Percentiles rank a stretch among this genome's conserved stretches.
Evolutionary conservation across 164 flowering plant genomes (phyloP).

Genomic region (Saururus chinensis): DNA sequence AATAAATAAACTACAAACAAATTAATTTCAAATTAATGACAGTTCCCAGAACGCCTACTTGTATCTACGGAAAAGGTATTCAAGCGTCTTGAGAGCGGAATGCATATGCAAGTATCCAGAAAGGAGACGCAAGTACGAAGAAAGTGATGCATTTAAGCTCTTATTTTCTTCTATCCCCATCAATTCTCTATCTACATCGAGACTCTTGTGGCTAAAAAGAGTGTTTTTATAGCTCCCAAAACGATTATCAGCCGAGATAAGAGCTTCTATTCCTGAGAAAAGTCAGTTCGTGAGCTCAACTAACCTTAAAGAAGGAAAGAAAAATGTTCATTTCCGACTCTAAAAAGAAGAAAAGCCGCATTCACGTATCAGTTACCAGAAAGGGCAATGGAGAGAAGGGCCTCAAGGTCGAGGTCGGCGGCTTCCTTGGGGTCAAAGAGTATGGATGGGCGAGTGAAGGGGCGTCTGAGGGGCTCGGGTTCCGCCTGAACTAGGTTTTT

Average conservation of each 20-base stretch:
- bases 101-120: constrained; percentile 55
- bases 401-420: constrained; percentile 69
- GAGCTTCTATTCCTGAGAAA: constrained; percentile 59
- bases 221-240: constrained; percentile 46
- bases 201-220: constrained; percentile 61
- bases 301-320: not conserved
- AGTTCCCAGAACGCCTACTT: constrained; percentile 29
- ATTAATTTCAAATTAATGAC: not conserved
- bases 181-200: constrained; percentile 66
- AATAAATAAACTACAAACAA: not conserved
- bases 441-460: constrained; percentile 76
- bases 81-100: constrained; percentile 62
- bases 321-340: no score
- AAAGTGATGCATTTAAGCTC: constrained; percentile 36
- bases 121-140: constrained; percentile 53
- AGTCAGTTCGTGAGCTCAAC: not conserved
- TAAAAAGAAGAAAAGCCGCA: not conserved
- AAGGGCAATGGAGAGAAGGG: constrained; percentile 41
- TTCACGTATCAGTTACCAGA: constrained; percentile 32
- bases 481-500: constrained; percentile 32
- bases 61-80: constrained; percentile 82
- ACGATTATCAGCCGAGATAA: constrained; percentile 37
- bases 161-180: constrained; percentile 55
- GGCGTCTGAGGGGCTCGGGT: constrained; percentile 35
- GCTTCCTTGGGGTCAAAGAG: constrained; percentile 69